Conservation (phyloP, 1,284 basidiomycete species). For the Waitea zeae region DNA sequence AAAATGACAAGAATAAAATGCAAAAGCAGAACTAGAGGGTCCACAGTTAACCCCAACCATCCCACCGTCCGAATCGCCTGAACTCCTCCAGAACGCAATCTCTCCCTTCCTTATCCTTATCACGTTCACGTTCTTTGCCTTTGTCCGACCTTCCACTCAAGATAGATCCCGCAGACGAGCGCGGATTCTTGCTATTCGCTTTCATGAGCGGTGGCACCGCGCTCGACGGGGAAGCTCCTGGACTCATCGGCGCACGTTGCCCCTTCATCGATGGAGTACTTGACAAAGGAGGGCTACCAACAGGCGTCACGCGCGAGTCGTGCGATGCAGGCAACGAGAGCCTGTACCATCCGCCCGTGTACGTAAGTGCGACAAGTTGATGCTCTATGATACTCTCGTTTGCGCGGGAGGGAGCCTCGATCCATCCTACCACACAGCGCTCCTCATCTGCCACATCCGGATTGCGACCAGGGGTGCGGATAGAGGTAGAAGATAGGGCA, state of each 20-base stretch:
- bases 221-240: too few relatives aligned
- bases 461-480: constrained; percentile 34
- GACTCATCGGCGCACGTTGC: too few relatives aligned
- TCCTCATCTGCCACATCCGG: constrained; percentile 65
- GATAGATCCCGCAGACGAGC: too few relatives aligned
- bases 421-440: constrained; percentile 74
- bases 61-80: constrained; percentile 66
- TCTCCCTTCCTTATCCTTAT: too few relatives aligned
- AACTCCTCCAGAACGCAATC: constrained; percentile 61
- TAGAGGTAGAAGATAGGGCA: constrained; percentile 50
- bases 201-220: too few relatives aligned
- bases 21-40: too few relatives aligned
- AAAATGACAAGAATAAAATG: too few relatives aligned
- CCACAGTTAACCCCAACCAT: constrained; percentile 69
- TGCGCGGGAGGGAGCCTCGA: constrained; percentile 34
- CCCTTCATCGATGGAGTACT: constrained; percentile 45
- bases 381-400: constrained; percentile 27
- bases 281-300: constrained; percentile 25
- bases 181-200: too few relatives aligned
- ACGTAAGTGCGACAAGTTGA: constrained; percentile 75
- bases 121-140: constrained; percentile 39
- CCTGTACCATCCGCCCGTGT: constrained; percentile 86
- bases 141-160: constrained; percentile 26
- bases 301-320: too few relatives aligned
- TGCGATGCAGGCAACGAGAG: constrained; percentile 62